Percentiles rank a stretch among this genome's conserved stretches.
Conservation (phyloP, 441 rosid species). For the Daphne laureola region DNA sequence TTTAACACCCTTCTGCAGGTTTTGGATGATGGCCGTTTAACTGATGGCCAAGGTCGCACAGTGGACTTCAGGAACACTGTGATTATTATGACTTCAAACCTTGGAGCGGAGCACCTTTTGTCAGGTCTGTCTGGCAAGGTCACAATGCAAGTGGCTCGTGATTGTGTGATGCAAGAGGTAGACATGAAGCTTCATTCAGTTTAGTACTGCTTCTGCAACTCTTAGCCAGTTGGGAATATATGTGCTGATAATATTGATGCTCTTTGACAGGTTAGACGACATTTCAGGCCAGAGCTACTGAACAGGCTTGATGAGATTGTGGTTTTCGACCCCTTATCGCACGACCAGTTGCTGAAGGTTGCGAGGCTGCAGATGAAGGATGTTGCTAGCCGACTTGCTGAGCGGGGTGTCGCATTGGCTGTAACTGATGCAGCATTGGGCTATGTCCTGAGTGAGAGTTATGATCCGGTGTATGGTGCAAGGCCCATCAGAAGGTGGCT, state of each 20-base stretch:
- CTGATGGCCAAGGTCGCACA: slow-evolving; percentile 85
- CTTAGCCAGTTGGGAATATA: not conserved
- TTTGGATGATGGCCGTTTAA: slow-evolving; percentile 75
- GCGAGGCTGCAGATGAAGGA: slow-evolving; percentile 82
- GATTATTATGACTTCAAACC: slow-evolving; percentile 87
- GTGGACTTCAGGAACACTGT: slow-evolving; percentile 75
- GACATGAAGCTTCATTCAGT: not conserved
- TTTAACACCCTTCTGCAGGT: slow-evolving; percentile 81
- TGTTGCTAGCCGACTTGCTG: slow-evolving; percentile 71
- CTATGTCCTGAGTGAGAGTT: slow-evolving; percentile 54
- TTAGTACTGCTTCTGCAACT: not conserved
- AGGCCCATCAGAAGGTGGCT: slow-evolving; percentile 94
- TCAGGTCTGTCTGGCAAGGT: slow-evolving; percentile 65
- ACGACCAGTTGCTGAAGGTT: slow-evolving; percentile 76
- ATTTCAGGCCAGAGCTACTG: slow-evolving; percentile 79
- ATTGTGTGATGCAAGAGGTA: slow-evolving; percentile 79
- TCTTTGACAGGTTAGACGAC: slow-evolving; percentile 47
- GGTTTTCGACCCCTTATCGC: slow-evolving; percentile 80
- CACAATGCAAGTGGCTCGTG: slow-evolving; percentile 72
- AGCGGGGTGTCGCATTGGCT: slow-evolving; percentile 67
- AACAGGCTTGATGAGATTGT: slow-evolving; percentile 84
- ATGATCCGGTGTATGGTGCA: slow-evolving; percentile 87
- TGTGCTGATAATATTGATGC: not conserved
- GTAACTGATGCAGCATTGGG: slow-evolving; percentile 86
- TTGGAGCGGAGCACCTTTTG: slow-evolving; percentile 77